Evolutionary conservation across 352 stramenopile species (phyloP).

Genomic region (Pythium biforme): DNA sequence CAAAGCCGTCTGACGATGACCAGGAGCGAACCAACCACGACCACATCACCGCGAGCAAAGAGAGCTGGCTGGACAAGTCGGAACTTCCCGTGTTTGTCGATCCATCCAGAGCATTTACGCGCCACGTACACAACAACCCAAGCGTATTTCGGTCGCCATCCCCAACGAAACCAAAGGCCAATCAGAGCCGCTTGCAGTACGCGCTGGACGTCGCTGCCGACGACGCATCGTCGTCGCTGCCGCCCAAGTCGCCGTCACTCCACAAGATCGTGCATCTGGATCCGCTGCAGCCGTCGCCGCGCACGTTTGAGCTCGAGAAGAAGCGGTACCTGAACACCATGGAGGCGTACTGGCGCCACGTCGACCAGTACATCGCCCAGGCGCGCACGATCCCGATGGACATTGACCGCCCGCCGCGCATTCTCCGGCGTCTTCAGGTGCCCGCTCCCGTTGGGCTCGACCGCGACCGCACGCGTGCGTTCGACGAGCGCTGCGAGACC

Average conservation of each 20-base stretch:
- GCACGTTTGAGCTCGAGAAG: conserved; percentile 80
- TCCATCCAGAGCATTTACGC: conserved; percentile 53
- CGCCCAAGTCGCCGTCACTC: conserved; percentile 12
- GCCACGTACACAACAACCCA: conserved; percentile 66
- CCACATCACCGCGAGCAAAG: not conserved
- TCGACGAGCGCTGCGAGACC: conserved; percentile 63
- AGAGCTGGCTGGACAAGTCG: conserved; percentile 15
- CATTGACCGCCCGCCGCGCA: conserved; percentile 52
- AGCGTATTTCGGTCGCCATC: conserved; percentile 54
- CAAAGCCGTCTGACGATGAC: conserved; percentile 10
- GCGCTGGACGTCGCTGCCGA: conserved; percentile 39
- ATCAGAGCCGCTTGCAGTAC: conserved; percentile 32
- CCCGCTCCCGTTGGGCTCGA: conserved; percentile 50
- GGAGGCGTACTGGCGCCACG: conserved; percentile 79
- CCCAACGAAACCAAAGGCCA: conserved; percentile 30
- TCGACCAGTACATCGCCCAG: conserved; percentile 58
- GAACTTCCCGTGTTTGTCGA: conserved; percentile 55
- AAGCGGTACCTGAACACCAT: conserved; percentile 75
- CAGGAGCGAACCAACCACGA: conserved; percentile 5
- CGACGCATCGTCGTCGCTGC: not conserved
- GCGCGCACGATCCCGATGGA: conserved; percentile 65
- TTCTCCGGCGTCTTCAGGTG: conserved; percentile 72
- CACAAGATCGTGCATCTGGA: conserved; percentile 37
- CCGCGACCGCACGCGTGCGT: conserved; percentile 36
- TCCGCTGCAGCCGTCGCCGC: conserved; percentile 50